Conservation (phyloP, 306 rosid species). For the Ammopiptanthus mongolicus region DNA sequence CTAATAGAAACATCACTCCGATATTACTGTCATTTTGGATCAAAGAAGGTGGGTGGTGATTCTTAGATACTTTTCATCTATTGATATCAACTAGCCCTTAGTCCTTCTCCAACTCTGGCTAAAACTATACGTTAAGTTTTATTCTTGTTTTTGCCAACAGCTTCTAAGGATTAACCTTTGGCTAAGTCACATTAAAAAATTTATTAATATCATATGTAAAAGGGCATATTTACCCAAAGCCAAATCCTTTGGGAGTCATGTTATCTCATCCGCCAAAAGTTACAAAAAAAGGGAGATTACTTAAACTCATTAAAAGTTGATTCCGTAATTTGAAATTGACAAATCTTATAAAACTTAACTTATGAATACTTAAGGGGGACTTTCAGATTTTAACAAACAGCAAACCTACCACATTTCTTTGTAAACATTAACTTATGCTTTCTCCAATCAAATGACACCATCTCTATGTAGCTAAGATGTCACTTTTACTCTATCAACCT, state of each 20-base stretch:
- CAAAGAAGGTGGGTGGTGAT: neutral
- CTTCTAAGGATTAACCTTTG: neutral
- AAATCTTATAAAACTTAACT: neutral
- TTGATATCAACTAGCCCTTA: neutral
- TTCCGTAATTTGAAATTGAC: neutral
- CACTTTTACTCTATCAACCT: neutral
- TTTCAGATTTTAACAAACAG: neutral
- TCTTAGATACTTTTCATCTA: neutral
- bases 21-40: neutral
- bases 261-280: slow-evolving; percentile 2
- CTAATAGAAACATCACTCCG: neutral
- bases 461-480: neutral
- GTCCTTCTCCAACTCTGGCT: neutral
- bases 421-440: neutral
- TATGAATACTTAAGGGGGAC: neutral
- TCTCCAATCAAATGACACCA: neutral
- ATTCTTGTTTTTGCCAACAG: neutral
- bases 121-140: neutral
- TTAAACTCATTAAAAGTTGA: neutral
- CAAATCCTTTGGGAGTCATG: neutral
- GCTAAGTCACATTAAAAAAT: neutral
- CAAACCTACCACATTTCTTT: neutral
- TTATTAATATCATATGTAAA: neutral
- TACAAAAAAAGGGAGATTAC: neutral
- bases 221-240: neutral